Evolutionary conservation across 352 stramenopile genomes (phyloP), one percentile per base, ranked within the genome.

Genomic region (Pythium brachiatum): DNA sequence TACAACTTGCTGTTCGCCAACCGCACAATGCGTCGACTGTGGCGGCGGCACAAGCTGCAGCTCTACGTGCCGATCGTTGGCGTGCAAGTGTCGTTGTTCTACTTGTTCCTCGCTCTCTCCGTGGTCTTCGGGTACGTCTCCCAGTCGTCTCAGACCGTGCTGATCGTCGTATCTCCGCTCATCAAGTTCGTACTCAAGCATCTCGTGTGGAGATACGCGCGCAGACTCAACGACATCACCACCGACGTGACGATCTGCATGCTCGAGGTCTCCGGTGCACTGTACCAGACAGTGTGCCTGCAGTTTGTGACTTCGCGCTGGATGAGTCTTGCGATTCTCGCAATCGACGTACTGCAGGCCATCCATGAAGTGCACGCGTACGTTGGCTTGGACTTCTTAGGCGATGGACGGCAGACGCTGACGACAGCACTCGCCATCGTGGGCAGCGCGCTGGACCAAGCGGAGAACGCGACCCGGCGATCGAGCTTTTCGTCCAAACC

Each of bases 281-380:
- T 70, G 12, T 66, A 62, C 57, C 63, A 70, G 53, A 70, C 57
- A 7, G 51, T 66, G 26, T 70, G 63, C 36, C 47, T 66, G 44
- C 52, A 58, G 52, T 58, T 58, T 18, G 56, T 62, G 16, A 62
- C 25, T 8, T 62, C 56, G 15, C 21, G 18, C 25, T 62, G 6
- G 47, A 34, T 26, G 56, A 32, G 43, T 20, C 21, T 34, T 3
- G 27, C 44, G 1, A 43, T 55, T 25, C 8, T 62, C 3, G 1
- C n/a, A n/a, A n/a, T n/a, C n/a, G n/a, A n/a, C n/a, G n/a, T n/a
- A n/a, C n/a, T 54, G n/a, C 56, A 62, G 43, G 26, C 41, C 6
- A 18, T 55, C 26, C 29, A 36, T 27, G 56, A 62, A 43, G 56
- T 62, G 7, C 41, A 29, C 8, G 11, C 43, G 7, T 46, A 62